Evolutionary conservation across 2,329 filamentous ascomycete species (phyloP).

Genomic region (Arthrobotrys musiformis): DNA sequence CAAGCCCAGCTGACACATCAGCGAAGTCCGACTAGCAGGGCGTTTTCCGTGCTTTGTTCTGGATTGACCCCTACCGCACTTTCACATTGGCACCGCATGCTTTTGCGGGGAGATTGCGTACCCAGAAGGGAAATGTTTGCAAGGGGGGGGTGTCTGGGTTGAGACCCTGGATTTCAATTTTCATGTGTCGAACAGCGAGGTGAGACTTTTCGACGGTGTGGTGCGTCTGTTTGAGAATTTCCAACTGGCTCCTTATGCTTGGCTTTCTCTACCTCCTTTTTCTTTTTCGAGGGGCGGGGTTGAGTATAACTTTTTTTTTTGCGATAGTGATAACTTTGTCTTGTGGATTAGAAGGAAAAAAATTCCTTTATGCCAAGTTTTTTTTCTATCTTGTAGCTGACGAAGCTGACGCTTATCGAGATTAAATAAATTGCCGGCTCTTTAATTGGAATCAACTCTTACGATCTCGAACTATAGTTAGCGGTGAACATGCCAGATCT

Average conservation of each 20-base stretch:
- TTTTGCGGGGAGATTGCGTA: constrained; percentile 42
- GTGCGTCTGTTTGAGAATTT: constrained; percentile 1
- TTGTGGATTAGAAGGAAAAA: neutral
- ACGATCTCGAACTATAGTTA: neutral
- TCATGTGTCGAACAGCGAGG: constrained; percentile 7
- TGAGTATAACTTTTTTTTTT: neutral
- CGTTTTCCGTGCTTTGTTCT: neutral
- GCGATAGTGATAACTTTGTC: constrained; percentile 3
- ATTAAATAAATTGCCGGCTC: too few relatives aligned
- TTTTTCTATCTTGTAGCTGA: too few relatives aligned
- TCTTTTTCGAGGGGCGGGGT: neutral
- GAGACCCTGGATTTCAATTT: constrained; percentile 29
- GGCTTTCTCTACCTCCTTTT: neutral
- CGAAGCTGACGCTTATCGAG: too few relatives aligned
- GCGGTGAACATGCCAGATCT: neutral
- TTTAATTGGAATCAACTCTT: too few relatives aligned
- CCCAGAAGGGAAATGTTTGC: constrained; percentile 26
- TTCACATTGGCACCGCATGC: neutral
- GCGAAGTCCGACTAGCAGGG: neutral
- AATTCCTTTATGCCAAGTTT: too few relatives aligned
- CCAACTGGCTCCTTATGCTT: neutral
- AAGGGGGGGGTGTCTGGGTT: constrained; percentile 1
- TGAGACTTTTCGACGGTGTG: constrained; percentile 23
- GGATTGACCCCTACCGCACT: neutral
- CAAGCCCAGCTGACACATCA: constrained; percentile 20